Evolutionary conservation across 768 basidiomycete genomes (phyloP).

Genomic region (Harrya chromipes): DNA sequence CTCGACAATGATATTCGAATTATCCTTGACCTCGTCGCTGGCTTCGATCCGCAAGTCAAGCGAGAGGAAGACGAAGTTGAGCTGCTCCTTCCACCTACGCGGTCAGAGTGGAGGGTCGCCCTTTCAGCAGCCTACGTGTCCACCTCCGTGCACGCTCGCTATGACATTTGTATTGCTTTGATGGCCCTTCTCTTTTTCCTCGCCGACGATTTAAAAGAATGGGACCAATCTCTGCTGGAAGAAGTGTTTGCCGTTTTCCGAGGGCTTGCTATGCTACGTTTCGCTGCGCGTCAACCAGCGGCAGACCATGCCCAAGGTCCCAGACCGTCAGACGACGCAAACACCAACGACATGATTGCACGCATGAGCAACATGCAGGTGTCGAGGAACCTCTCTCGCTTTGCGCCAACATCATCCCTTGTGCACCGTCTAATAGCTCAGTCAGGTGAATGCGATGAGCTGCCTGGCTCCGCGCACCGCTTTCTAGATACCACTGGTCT

Average conservation of each 20-base stretch:
- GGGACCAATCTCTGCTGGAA: conserved; percentile 63
- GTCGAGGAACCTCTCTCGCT: conserved; percentile 44
- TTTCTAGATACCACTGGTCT: conserved; percentile 69
- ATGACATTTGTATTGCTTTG: conserved; percentile 68
- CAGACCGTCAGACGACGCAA: conserved; percentile 30
- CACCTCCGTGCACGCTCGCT: conserved; percentile 66
- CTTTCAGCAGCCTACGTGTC: conserved; percentile 61
- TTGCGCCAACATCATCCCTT: conserved; percentile 57
- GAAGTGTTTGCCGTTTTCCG: conserved; percentile 80
- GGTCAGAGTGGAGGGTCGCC: conserved; percentile 60
- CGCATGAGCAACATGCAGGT: conserved; percentile 76
- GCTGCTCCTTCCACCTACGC: conserved; percentile 46
- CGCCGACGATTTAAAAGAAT: conserved; percentile 55
- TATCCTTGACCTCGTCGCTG: conserved; percentile 68
- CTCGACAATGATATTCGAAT: conserved; percentile 53
- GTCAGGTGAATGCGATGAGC: conserved; percentile 43
- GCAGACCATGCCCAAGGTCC: conserved; percentile 33
- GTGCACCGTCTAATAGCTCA: conserved; percentile 60
- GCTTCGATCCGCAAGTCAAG: conserved; percentile 68
- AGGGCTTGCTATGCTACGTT: conserved; percentile 70
- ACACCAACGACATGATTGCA: conserved; percentile 61
- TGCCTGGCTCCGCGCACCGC: conserved; percentile 62
- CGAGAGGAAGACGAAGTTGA: conserved; percentile 72
- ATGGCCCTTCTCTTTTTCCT: conserved; percentile 70
- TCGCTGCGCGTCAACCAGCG: conserved; percentile 57